A percentile compares a stretch with the other conserved stretches of the same genome.
Conservation (phyloP, 139 green algal genomes). For the Astrephomene gubernaculifera region DNA sequence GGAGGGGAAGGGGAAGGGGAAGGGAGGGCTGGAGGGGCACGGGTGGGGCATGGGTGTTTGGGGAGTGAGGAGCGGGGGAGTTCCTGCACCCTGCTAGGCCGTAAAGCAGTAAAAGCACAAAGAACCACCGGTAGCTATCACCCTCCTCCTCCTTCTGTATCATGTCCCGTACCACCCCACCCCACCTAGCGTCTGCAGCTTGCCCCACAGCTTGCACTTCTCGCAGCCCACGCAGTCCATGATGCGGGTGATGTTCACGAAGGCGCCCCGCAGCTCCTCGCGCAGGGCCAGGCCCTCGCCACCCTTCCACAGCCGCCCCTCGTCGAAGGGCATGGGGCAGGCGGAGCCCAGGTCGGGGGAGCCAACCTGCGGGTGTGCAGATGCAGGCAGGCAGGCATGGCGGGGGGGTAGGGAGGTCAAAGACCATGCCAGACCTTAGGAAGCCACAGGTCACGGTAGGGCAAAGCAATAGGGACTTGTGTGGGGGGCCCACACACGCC, state of each 20-base stretch:
- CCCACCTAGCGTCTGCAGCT: constrained; percentile 95
- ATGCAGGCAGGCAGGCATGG: too few relatives aligned
- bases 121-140: too few relatives aligned
- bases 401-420: too few relatives aligned
- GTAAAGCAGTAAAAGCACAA: too few relatives aligned
- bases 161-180: neutral
- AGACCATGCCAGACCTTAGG: too few relatives aligned
- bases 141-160: too few relatives aligned
- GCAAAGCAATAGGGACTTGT: too few relatives aligned
- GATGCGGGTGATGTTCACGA: constrained; percentile 94
- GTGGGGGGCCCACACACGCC: too few relatives aligned
- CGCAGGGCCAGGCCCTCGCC: constrained; percentile 73
- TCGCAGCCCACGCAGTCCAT: constrained; percentile 99
- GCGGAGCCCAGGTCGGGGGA: constrained; percentile 69
- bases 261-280: constrained; percentile 77
- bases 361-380: constrained; percentile 65
- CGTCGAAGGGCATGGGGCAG: constrained; percentile 95
- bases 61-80: too few relatives aligned
- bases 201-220: constrained; percentile 99
- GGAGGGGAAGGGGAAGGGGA: neutral
- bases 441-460: too few relatives aligned
- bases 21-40: neutral
- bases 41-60: neutral
- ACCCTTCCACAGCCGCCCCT: constrained; percentile 90
- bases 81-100: too few relatives aligned